Conservation (phyloP, 2,329 filamentous ascomycete species). For the Macrophomina phaseolina region DNA sequence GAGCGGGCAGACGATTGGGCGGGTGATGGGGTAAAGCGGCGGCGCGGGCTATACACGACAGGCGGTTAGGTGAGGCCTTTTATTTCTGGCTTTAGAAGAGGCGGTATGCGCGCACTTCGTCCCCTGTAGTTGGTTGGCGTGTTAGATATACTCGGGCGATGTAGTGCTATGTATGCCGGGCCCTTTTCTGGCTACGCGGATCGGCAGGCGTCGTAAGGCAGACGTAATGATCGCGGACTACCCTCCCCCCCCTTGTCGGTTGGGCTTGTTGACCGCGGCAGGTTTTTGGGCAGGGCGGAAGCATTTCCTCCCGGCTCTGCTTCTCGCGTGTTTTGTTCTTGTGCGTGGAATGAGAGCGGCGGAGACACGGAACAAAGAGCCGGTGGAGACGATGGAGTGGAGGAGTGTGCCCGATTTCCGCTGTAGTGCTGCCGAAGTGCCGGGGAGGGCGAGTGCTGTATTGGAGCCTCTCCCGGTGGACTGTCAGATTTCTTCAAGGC, state of each 20-base stretch:
- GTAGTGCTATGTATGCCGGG: too few relatives aligned
- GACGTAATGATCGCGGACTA: neutral
- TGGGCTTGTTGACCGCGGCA: too few relatives aligned
- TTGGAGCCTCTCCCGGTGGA: neutral
- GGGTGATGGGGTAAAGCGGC: neutral
- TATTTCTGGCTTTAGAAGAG: neutral
- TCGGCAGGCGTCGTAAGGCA: neutral
- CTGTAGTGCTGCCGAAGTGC: conserved; percentile 7
- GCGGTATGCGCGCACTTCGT: neutral
- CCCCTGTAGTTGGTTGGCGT: too few relatives aligned
- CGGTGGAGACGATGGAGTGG: neutral
- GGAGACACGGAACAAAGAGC: neutral
- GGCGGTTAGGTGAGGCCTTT: neutral
- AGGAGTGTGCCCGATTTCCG: neutral
- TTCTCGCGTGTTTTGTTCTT: neutral
- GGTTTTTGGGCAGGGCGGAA: neutral
- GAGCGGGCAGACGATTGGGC: neutral
- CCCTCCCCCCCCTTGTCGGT: too few relatives aligned
- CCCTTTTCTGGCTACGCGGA: too few relatives aligned
- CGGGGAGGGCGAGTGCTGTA: neutral
- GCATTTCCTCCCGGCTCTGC: neutral
- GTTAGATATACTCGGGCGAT: too few relatives aligned
- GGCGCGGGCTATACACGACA: neutral
- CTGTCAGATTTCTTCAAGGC: neutral
- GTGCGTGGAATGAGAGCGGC: neutral